Conservation (phyloP, 495 filamentous ascomycete genomes). For the Eremomyces bilateralis region DNA sequence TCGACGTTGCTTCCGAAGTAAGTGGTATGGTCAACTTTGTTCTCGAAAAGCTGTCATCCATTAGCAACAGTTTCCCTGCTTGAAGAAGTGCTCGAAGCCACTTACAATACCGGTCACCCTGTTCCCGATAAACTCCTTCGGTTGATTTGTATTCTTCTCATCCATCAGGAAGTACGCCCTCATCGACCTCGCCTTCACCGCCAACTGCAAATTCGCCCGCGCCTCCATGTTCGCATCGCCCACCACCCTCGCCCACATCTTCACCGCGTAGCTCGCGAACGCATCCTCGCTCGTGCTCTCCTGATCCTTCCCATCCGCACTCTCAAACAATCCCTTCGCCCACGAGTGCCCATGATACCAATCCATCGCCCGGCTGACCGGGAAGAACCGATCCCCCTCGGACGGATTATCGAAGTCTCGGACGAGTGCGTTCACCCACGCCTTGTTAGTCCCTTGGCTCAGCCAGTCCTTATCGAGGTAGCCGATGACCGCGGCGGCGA, state of each 20-base stretch:
- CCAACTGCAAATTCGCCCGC: slow-evolving; percentile 65
- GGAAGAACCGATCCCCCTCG: slow-evolving; percentile 50
- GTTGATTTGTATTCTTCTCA: slow-evolving; percentile 50
- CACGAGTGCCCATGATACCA: slow-evolving; percentile 93
- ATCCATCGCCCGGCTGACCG: slow-evolving; percentile 72
- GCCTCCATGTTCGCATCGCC: slow-evolving; percentile 68
- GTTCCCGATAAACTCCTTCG: slow-evolving; percentile 55
- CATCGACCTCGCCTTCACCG: slow-evolving; percentile 46
- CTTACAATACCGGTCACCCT: slow-evolving; percentile 59
- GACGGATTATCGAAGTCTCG: slow-evolving; percentile 48
- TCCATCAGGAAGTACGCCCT: slow-evolving; percentile 65
- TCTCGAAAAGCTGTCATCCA: slow-evolving; percentile 52
- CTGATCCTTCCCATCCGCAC: slow-evolving; percentile 78
- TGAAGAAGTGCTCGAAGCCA: slow-evolving; percentile 1
- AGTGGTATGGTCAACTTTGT: slow-evolving; percentile 87
- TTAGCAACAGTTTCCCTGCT: background rate
- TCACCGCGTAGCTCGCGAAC: slow-evolving; percentile 60
- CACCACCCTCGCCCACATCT: slow-evolving; percentile 74
- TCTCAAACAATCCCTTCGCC: slow-evolving; percentile 86
- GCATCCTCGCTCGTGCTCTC: slow-evolving; percentile 84
- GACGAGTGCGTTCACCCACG: slow-evolving; percentile 51
- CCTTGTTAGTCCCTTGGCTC: slow-evolving; percentile 33
- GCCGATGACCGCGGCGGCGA: slow-evolving; percentile 67
- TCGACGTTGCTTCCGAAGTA: slow-evolving; percentile 71
- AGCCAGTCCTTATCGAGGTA: slow-evolving; percentile 64